Conservation (phyloP, 2,329 filamentous ascomycete species). For the Paraphaeosphaeria minitans region DNA sequence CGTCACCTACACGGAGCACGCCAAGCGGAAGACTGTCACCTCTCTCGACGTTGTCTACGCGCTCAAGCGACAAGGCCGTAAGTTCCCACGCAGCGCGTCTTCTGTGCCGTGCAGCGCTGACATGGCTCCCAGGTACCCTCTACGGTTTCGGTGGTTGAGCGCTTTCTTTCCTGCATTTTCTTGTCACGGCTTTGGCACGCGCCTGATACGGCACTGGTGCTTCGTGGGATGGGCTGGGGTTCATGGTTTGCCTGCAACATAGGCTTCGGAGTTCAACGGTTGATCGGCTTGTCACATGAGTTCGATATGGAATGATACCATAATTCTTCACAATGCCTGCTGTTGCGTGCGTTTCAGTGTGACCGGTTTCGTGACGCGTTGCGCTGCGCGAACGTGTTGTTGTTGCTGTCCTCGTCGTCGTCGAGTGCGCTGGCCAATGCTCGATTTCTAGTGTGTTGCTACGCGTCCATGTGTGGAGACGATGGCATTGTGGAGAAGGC, state of each 20-base stretch:
- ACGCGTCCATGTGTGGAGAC: not conserved
- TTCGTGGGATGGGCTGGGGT: constrained; percentile 35
- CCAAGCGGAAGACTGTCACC: constrained; percentile 75
- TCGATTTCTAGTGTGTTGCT: not conserved
- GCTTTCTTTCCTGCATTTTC: constrained; percentile 39
- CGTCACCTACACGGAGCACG: constrained; percentile 82
- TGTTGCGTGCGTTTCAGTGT: not conserved
- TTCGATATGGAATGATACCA: constrained; percentile 44
- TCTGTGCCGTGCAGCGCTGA: constrained; percentile 14
- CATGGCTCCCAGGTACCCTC: constrained; percentile 55
- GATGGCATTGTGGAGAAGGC: not conserved
- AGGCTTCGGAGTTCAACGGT: constrained; percentile 44
- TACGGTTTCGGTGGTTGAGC: constrained; percentile 71
- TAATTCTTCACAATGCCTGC: constrained; percentile 30
- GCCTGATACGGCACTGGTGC: constrained; percentile 63
- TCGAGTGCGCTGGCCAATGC: constrained; percentile 1
- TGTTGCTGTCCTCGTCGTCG: too few relatives aligned
- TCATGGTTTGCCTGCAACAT: constrained; percentile 37
- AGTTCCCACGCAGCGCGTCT: constrained; percentile 20
- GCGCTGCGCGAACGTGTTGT: not conserved
- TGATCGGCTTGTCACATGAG: constrained; percentile 22
- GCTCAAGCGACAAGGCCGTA: constrained; percentile 66
- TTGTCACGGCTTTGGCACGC: constrained; percentile 42
- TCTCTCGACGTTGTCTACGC: constrained; percentile 68
- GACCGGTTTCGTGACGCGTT: not conserved